Conservation (phyloP, 164 flowering plant genomes). For the Dillenia turbinata region DNA sequence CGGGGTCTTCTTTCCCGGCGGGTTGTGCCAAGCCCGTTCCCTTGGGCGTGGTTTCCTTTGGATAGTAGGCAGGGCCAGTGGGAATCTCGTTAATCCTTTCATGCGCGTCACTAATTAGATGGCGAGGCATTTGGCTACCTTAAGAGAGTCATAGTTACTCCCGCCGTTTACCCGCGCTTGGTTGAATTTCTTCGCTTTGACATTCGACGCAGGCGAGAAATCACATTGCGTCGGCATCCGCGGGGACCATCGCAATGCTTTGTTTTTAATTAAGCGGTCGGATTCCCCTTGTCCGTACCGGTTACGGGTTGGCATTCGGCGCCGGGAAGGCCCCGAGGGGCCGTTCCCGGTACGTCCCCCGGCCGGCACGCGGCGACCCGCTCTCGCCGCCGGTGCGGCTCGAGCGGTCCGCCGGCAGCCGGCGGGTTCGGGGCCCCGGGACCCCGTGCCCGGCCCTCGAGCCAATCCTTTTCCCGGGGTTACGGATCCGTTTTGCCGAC, state of each 20-base stretch:
- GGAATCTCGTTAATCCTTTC: constrained; percentile 24
- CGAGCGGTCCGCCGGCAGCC: too few relatives aligned
- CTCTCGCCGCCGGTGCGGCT: too few relatives aligned
- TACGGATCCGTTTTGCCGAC: too few relatives aligned
- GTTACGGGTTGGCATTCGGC: constrained; percentile 23
- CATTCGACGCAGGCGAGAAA: constrained; percentile 34
- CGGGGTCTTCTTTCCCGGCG: constrained; percentile 31
- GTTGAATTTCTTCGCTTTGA: too few relatives aligned
- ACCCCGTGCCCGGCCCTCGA: too few relatives aligned
- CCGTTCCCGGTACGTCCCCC: constrained; percentile 24
- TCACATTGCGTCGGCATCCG: constrained; percentile 33
- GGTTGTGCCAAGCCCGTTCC: constrained; percentile 22
- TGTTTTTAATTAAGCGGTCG: constrained; percentile 33
- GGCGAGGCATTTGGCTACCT: constrained; percentile 21
- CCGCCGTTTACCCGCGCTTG: too few relatives aligned
- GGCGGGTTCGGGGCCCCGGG: too few relatives aligned
- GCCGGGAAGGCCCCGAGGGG: constrained; percentile 23
- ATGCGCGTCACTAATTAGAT: constrained; percentile 25
- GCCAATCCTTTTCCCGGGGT: too few relatives aligned
- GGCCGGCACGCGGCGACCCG: too few relatives aligned
- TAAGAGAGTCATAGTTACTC: too few relatives aligned
- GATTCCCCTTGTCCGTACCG: constrained; percentile 30
- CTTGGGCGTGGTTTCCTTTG: constrained; percentile 25
- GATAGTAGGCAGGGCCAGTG: constrained; percentile 16
- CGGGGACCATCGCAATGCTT: constrained; percentile 43